Base-by-base conservation (phyloP, 371 early-diverging fungal species). In the Basidiobolus meristosporus region DNA sequence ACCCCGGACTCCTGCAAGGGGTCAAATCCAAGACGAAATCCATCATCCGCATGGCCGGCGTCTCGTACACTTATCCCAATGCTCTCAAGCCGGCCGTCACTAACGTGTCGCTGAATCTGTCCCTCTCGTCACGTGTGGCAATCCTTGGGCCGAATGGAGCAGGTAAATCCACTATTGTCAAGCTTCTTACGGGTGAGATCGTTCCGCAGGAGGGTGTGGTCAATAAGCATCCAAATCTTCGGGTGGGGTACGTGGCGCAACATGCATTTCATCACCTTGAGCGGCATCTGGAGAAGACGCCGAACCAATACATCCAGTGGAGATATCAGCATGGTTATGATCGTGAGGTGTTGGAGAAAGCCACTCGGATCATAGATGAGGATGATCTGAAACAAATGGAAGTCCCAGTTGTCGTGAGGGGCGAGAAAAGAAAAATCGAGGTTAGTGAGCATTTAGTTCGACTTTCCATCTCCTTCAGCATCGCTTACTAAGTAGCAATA, bases 231-330 rank as follows among this genome's bases (percentile, higher is more conserved):
- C 69, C 70, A 36, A 65, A 66, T 57, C 50, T 72, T 47, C 72
- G 77, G 53, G 63, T 73, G 42, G 78, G 70, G 38, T 83, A 80
- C 50, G 78, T 81, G 43, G 75, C 82, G 22, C 84, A 83, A 57
- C 77, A 81, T 44, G 73, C 77, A 40, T 74, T 77, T 72, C 78
- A 81, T 50, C 77, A 77, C 46, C 60, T 74, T 39, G 75, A 77
- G 45, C 64, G 65, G 41, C 75, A 77, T 40, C 55, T 77, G 59
- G 69, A 67, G 43, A 58, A 46, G 36, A 76, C 75, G 22, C 73
- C 74, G 38, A 73, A 72, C 52, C 65, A 69, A 39, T 73, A 76
- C 44, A 74, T 76, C 41, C 67, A 65, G 45, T 73, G 77, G 77
- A 71, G 77, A 51, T 73, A 66, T 50, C 65, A 69, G 48, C 62